Evolutionary conservation across 345 rosid species (phyloP).

Genomic region (Lumnitzera racemosa): DNA sequence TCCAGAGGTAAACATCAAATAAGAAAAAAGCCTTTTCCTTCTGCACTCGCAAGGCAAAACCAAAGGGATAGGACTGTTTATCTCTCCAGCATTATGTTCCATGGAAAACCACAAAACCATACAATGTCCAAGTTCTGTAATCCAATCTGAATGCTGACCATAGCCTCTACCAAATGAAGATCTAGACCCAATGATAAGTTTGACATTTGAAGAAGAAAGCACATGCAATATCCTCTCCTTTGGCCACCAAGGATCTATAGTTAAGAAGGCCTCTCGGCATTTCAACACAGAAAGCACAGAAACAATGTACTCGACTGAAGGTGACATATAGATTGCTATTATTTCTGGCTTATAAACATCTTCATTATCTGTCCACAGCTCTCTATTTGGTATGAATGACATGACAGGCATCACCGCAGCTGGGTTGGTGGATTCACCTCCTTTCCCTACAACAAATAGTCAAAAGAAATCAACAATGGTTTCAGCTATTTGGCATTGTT

Average conservation of each 20-base stretch:
- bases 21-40: slow-evolving; percentile 52
- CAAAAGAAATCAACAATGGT: neutral
- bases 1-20: slow-evolving; percentile 89
- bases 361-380: slow-evolving; percentile 9
- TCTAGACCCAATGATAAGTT: slow-evolving; percentile 45
- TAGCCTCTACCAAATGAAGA: slow-evolving; percentile 35
- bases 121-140: slow-evolving; percentile 27
- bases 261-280: slow-evolving; percentile 79
- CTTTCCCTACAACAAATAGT: neutral
- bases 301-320: slow-evolving; percentile 76
- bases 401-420: neutral
- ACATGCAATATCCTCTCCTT: slow-evolving; percentile 59
- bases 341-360: slow-evolving; percentile 43
- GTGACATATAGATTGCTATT: slow-evolving; percentile 60
- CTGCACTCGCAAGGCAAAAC: slow-evolving; percentile 52
- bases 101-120: slow-evolving; percentile 43
- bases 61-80: slow-evolving; percentile 9
- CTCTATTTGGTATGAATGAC: slow-evolving; percentile 8
- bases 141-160: slow-evolving; percentile 36
- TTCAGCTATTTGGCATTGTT: neutral
- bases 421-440: neutral
- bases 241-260: slow-evolving; percentile 88
- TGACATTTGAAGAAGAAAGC: slow-evolving; percentile 37
- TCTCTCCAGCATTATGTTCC: slow-evolving; percentile 26
- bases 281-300: slow-evolving; percentile 72